Conservation (phyloP, 306 rosid genomes). For the Betula pendula region DNA sequence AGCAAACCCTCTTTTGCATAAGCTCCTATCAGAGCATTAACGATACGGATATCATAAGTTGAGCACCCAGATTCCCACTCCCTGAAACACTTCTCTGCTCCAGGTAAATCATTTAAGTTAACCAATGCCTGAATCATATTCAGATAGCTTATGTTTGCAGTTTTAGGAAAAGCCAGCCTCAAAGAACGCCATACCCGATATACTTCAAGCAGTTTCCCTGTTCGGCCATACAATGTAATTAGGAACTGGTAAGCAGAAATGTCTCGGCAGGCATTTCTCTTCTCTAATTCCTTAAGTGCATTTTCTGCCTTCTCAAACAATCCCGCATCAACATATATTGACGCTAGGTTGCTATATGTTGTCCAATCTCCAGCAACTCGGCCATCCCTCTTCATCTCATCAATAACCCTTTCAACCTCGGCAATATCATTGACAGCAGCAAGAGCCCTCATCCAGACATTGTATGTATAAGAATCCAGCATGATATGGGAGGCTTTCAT, state of each 20-base stretch:
- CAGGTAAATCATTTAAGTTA: conserved; percentile 79
- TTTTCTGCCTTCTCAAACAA: conserved; percentile 67
- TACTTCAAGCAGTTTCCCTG: conserved; percentile 63
- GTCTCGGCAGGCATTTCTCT: conserved; percentile 56
- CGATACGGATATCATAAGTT: conserved; percentile 75
- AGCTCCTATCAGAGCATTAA: conserved; percentile 67
- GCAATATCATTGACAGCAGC: conserved; percentile 74
- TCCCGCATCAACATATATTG: conserved; percentile 71
- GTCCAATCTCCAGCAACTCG: conserved; percentile 80
- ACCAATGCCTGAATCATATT: conserved; percentile 75
- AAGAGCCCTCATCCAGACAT: conserved; percentile 85
- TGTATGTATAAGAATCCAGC: conserved; percentile 69
- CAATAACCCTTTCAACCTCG: conserved; percentile 81
- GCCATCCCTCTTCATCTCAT: conserved; percentile 88
- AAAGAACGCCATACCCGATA: conserved; percentile 89
- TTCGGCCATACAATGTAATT: conserved; percentile 73
- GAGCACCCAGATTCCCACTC: conserved; percentile 72
- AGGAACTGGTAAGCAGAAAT: conserved; percentile 78
- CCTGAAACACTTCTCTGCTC: conserved; percentile 83
- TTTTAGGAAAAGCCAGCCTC: conserved; percentile 77
- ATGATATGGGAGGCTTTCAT: conserved; percentile 62
- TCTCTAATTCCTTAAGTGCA: conserved; percentile 84
- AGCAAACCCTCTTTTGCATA: conserved; percentile 58
- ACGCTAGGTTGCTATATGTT: conserved; percentile 81
- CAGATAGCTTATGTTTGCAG: conserved; percentile 82